Evolutionary conservation across 2,329 filamentous ascomycete genomes (phyloP).

Genomic region (Botrytis pseudocinerea): DNA sequence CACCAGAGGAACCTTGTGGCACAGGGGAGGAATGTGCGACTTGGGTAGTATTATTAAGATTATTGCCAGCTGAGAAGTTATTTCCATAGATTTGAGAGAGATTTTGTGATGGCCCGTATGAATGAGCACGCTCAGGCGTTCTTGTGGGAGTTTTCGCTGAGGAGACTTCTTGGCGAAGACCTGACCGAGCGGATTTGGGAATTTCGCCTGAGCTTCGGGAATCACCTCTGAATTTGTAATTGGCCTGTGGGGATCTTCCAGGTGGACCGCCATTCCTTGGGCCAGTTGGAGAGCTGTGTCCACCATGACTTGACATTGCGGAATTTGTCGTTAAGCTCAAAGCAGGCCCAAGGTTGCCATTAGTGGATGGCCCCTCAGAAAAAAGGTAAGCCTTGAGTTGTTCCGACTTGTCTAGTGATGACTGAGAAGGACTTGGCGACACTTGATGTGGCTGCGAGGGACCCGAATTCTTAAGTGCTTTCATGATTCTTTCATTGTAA

Average conservation of each 20-base stretch:
- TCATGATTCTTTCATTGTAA: conserved; percentile 61
- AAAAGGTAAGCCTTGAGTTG: conserved; percentile 60
- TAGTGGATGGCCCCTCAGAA: conserved; percentile 30
- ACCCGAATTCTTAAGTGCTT: conserved; percentile 45
- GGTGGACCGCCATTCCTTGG: conserved; percentile 25
- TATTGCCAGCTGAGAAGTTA: conserved; percentile 26
- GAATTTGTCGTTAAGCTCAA: conserved; percentile 22
- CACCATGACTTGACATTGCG: conserved; percentile 22
- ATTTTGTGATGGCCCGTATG: conserved; percentile 31
- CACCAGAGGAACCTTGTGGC: conserved; percentile 27
- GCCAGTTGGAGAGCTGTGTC: conserved; percentile 23
- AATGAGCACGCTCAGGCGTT: conserved; percentile 32
- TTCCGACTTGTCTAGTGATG: conserved; percentile 46
- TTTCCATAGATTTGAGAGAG: conserved; percentile 32
- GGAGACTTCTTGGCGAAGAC: conserved; percentile 41
- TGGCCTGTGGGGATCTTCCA: conserved; percentile 26
- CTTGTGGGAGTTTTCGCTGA: conserved; percentile 37
- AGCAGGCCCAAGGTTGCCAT: conserved; percentile 15
- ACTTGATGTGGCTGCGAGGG: conserved; percentile 22
- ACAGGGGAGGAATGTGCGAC: conserved; percentile 29
- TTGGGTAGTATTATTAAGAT: conserved; percentile 26
- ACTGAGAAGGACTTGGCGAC: conserved; percentile 22
- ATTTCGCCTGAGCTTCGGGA: conserved; percentile 15
- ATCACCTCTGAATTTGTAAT: conserved; percentile 29
- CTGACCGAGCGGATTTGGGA: conserved; percentile 34